phyloP scores from a whole-genome alignment of 2,329 filamentous ascomycete species.

The Alternaria rosae region DNA sequence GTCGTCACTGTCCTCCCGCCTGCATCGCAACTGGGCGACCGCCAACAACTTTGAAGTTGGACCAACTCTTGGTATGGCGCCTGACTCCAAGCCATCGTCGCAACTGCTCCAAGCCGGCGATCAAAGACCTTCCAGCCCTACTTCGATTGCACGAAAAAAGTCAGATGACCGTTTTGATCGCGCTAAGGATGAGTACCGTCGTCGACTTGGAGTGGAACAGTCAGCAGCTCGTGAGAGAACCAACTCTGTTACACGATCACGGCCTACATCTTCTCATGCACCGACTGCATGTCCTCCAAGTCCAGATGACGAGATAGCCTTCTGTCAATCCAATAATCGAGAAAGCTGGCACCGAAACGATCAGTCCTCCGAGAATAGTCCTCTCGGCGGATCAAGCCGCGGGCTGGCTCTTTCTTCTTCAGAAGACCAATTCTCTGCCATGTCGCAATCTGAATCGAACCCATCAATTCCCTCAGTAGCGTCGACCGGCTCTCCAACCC shows the following conservation, averaged over 20 bases:
- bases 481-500: conserved; percentile 57
- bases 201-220: conserved; percentile 45
- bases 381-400: conserved; percentile 41
- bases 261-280: conserved; percentile 38
- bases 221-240: conserved; percentile 37
- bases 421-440: conserved; percentile 57
- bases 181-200: conserved; percentile 50
- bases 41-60: conserved; percentile 36
- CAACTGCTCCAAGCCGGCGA: conserved; percentile 2
- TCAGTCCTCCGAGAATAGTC: conserved; percentile 52
- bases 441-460: conserved; percentile 60
- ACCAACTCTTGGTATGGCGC: conserved; percentile 25
- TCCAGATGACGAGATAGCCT: conserved; percentile 53
- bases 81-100: conserved; percentile 11
- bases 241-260: conserved; percentile 29
- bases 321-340: conserved; percentile 36
- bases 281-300: conserved; percentile 56
- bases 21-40: conserved; percentile 31
- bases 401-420: conserved; percentile 56
- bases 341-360: conserved; percentile 41
- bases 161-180: conserved; percentile 45
- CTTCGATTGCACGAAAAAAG: conserved; percentile 27
- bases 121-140: conserved; percentile 12
- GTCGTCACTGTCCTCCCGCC: conserved; percentile 48
- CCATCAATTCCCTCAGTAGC: conserved; percentile 60